Evolutionary conservation across 805 yeast genomes (phyloP).

Genomic region (Candida multigemmis): DNA sequence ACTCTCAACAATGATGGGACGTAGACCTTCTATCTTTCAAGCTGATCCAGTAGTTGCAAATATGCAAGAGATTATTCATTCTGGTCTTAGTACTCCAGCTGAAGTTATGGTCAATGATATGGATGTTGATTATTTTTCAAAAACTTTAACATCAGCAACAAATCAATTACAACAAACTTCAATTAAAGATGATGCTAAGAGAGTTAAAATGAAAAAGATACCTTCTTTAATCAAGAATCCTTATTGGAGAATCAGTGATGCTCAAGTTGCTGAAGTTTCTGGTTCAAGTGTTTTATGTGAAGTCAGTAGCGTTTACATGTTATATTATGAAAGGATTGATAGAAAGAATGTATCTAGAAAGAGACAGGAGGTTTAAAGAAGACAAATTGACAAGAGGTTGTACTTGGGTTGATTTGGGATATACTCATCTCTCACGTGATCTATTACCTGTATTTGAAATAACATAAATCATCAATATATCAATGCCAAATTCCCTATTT

Average conservation of each 20-base stretch:
- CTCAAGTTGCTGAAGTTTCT: constrained; percentile 54
- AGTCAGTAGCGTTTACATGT: constrained; percentile 72
- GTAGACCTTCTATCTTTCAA: constrained; percentile 30
- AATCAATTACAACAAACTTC: constrained; percentile 3
- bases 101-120: constrained; percentile 26
- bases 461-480: neutral
- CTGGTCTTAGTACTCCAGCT: constrained; percentile 33
- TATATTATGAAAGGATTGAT: constrained; percentile 63
- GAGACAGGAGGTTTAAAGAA: constrained; percentile 1
- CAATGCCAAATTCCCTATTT: constrained; percentile 7
- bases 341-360: constrained; percentile 8
- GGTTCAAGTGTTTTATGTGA: constrained; percentile 54
- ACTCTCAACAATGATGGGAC: constrained; percentile 30
- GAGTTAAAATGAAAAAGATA: constrained; percentile 41
- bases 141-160: constrained; percentile 3
- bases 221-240: constrained; percentile 50
- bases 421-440: too few relatives aligned
- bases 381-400: too few relatives aligned
- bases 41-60: constrained; percentile 26
- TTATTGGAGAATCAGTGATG: constrained; percentile 83
- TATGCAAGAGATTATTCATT: constrained; percentile 27
- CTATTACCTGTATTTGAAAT: too few relatives aligned
- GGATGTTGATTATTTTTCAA: constrained; percentile 18
- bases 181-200: constrained; percentile 4
- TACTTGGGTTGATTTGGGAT: too few relatives aligned